Percentiles rank a stretch among this genome's conserved stretches.
Conservation (phyloP, 768 basidiomycete species). For the Boletus subparvulus region DNA sequence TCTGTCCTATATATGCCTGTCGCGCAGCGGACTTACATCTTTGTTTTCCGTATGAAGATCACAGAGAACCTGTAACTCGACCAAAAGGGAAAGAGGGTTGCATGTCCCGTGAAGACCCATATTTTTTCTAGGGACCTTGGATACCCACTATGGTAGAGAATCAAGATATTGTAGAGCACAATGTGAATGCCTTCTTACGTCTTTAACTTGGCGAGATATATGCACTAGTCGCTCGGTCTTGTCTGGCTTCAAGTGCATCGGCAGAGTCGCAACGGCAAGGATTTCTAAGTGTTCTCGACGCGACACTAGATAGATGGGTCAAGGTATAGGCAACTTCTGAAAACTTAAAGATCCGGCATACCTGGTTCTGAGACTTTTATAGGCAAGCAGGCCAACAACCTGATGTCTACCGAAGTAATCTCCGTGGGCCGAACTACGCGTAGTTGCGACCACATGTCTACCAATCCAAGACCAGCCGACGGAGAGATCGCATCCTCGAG, state of each 20-base stretch:
- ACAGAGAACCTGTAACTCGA: constrained; percentile 26
- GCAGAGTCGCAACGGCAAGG: constrained; percentile 25
- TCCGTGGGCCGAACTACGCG: constrained; percentile 21
- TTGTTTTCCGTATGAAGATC: constrained; percentile 9
- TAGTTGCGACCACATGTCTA: constrained; percentile 66
- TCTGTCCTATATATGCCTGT: not conserved
- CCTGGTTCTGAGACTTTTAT: constrained; percentile 7
- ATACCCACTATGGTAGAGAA: constrained; percentile 16
- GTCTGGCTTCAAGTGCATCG: constrained; percentile 9
- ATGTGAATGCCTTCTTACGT: constrained; percentile 13
- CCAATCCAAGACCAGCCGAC: constrained; percentile 70
- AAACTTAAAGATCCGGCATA: not conserved
- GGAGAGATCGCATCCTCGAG: constrained; percentile 54
- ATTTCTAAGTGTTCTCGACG: constrained; percentile 26
- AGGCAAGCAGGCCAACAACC: constrained; percentile 10
- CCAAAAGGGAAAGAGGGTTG: constrained; percentile 25
- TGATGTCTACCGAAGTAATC: constrained; percentile 20
- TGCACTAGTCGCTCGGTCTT: constrained; percentile 6
- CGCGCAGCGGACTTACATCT: constrained; percentile 13
- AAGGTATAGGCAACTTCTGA: not conserved
- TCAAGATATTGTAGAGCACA: constrained; percentile 1
- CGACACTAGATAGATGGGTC: constrained; percentile 12
- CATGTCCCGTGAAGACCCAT: not conserved
- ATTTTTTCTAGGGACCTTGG: constrained; percentile 2
- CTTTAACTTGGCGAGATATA: constrained; percentile 23